These are phyloP conservation scores for Plasmodium vinckei DNA, from an alignment of 169 alveolate species.

Conservation along the genomic window DNA sequence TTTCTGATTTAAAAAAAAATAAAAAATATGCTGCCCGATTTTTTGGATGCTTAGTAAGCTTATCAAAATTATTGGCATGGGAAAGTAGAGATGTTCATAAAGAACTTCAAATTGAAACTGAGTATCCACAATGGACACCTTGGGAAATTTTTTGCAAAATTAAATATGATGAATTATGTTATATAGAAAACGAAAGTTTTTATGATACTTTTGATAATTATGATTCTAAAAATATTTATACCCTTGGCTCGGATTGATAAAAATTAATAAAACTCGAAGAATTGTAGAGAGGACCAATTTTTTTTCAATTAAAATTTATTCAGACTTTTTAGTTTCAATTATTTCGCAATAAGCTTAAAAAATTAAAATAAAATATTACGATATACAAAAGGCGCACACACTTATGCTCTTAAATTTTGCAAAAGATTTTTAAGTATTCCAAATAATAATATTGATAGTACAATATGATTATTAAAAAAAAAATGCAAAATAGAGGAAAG, in stretches of 20 bases:
- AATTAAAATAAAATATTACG: too few species aligned
- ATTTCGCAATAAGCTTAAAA: too few species aligned
- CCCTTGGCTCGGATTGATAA: background rate
- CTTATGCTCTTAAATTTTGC: too few species aligned
- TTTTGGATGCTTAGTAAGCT: slow-evolving; percentile 73
- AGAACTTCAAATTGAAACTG: slow-evolving; percentile 73
- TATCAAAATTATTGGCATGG: slow-evolving; percentile 75
- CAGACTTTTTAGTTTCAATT: too few species aligned
- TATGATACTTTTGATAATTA: slow-evolving; percentile 47
- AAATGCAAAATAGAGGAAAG: too few species aligned
- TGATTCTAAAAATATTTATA: background rate
- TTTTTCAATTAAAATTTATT: too few species aligned
- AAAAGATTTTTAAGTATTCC: too few species aligned
- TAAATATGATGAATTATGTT: slow-evolving; percentile 68
- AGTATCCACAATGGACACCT: slow-evolving; percentile 63
- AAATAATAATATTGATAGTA: too few species aligned
- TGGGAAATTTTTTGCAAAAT: slow-evolving; percentile 75
- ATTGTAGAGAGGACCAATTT: too few species aligned
- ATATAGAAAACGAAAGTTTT: slow-evolving; percentile 65
- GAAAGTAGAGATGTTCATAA: slow-evolving; percentile 75
- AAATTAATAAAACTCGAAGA: too few species aligned
- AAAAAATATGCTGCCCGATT: slow-evolving; percentile 69
- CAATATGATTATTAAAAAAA: too few species aligned
- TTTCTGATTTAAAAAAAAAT: slow-evolving; percentile 71
- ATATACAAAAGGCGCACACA: too few species aligned